A percentile compares a stretch with the other conserved stretches of the same genome.
phyloP scores from a whole-genome alignment of 1,284 basidiomycete species.

The Abortiporus biennis region DNA sequence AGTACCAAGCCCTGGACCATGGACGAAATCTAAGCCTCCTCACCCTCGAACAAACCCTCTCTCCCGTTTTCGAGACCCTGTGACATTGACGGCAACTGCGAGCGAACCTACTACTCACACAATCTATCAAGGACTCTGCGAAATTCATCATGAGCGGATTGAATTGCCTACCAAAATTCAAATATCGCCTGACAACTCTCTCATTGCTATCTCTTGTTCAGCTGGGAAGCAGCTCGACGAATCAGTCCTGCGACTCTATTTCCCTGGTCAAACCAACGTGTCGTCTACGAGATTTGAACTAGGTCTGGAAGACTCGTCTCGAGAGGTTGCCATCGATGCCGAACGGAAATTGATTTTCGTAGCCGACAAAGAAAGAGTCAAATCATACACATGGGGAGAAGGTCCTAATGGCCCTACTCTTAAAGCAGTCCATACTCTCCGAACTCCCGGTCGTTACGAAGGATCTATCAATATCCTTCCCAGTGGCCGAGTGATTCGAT shows the following conservation, averaged over 20 bases:
- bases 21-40: conserved; percentile 16
- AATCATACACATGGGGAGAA: conserved; percentile 17
- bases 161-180: conserved; percentile 16
- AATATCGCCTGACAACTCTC: conserved; percentile 22
- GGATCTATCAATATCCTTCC: conserved; percentile 25
- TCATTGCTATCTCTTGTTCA: conserved; percentile 21
- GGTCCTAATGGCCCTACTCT: not conserved
- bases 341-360: conserved; percentile 19
- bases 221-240: conserved; percentile 32
- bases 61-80: conserved; percentile 26
- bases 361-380: conserved; percentile 20
- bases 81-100: conserved; percentile 13
- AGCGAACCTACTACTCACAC: conserved; percentile 20
- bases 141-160: conserved; percentile 21
- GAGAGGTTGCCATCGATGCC: conserved; percentile 16
- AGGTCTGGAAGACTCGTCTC: conserved; percentile 14
- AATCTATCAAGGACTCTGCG: conserved; percentile 32
- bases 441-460: conserved; percentile 15
- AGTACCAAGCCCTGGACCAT: conserved; percentile 6
- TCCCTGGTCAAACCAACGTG: conserved; percentile 13
- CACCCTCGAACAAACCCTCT: conserved; percentile 26
- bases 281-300: conserved; percentile 11
- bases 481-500: conserved; percentile 23
- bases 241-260: conserved; percentile 25
- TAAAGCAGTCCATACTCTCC: conserved; percentile 25